Evolutionary conservation across 2,329 filamentous ascomycete species (phyloP), one percentile per base, ranked within the genome.

Genomic region (Diaporthe nobilis): DNA sequence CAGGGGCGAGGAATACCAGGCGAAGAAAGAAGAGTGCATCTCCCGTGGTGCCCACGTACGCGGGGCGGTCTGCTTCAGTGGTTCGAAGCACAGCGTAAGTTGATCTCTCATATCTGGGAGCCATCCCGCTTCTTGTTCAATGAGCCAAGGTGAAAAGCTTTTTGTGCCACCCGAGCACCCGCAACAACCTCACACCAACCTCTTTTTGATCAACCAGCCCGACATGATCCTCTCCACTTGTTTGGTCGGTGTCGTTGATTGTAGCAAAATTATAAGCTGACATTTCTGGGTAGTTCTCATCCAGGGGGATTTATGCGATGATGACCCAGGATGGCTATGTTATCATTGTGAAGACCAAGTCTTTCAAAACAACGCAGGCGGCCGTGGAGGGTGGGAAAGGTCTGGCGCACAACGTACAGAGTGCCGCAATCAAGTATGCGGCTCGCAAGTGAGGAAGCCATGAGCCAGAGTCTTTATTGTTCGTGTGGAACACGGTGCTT

Each of bases 241-340:
- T 6, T 7, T 34, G 20, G 2, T 25, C 10, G 8, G 28, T n/a
- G 1, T 6, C 8, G 1, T 1, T 2, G 22, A 25, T 10, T 2
- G 3, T 13, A 39, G 2, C 12, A 31, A 10, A 22, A 13, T 3
- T 6, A 3, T 4, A 28, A 68, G 34, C 65, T 70, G 9, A 70
- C 65, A 55, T 3, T 13, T 17, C 22, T 53, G 15, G 1, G 5
- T 13, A 70, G 65, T 25, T 39, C 12, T 10, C 37, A 5, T 6
- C 15, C 1, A 12, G 22, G 8, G 49, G 12, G 2, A 55, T 70
- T 2, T 70, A 70, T 42, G 49, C 49, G 8, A 53, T 70, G 49
- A 70, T 70, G 65, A 70, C 65, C n/a, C 15, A 22, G 8, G 49
- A 70, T 10, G 65, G 65, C 17, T 70, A 55, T 13, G 34, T 70